Percentiles rank a stretch among this genome's conserved stretches.
Conservation (phyloP, 495 filamentous ascomycete species). For the Apodospora peruviana region DNA sequence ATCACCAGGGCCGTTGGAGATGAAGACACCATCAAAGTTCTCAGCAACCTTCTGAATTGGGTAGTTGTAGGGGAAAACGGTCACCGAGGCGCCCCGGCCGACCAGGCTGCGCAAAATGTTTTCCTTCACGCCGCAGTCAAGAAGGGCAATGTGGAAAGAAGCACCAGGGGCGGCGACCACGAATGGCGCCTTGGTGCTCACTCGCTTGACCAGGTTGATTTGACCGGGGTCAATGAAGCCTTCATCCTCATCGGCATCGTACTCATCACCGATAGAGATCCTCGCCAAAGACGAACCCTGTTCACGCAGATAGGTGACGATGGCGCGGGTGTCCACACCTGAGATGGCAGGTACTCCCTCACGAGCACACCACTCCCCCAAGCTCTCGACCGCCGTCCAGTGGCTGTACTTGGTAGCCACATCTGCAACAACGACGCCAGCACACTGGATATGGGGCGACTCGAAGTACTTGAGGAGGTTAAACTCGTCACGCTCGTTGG, state of each 20-base stretch:
- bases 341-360: conserved; percentile 96
- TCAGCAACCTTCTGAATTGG: conserved; percentile 96
- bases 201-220: conserved; percentile 91
- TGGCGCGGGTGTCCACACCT: conserved; percentile 92
- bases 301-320: conserved; percentile 93
- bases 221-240: conserved; percentile 90
- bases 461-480: conserved; percentile 90
- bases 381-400: conserved; percentile 94
- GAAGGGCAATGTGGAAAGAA: conserved; percentile 83
- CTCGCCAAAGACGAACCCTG: conserved; percentile 91
- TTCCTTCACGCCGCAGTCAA: conserved; percentile 99
- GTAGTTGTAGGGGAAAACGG: conserved; percentile 91
- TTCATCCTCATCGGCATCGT: conserved; percentile 97
- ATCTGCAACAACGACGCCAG: conserved; percentile 91
- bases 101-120: conserved; percentile 96
- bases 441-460: conserved; percentile 93
- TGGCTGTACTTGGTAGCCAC: conserved; percentile 91
- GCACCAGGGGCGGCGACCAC: conserved; percentile 76
- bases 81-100: conserved; percentile 77
- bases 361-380: conserved; percentile 89
- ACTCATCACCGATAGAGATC: conserved; percentile 95
- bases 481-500: conserved; percentile 65
- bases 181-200: conserved; percentile 97
- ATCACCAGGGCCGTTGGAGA: conserved; percentile 95
- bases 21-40: conserved; percentile 97